Evolutionary conservation across 1,284 basidiomycete species (phyloP), one percentile per base, ranked within the genome.

Genomic region (Sporisorium sorghi): DNA sequence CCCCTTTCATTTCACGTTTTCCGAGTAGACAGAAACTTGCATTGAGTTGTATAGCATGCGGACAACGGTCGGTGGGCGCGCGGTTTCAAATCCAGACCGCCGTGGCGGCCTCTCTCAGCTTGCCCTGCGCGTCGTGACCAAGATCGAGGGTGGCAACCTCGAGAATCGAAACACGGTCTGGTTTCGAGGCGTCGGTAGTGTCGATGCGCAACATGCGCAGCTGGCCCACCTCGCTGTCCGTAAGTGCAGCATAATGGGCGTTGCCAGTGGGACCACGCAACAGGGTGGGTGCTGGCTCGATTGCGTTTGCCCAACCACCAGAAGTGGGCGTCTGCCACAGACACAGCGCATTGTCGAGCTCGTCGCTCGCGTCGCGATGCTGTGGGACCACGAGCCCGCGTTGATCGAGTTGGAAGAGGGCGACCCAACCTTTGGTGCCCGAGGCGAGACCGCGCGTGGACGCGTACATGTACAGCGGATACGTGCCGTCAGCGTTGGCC

Each of bases 231-330:
- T 85, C 85, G 50, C 81, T 84, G 53, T 85, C 84, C 17, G 85
- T 86, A 17, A 86, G 67, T 5, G 78, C 83, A 33, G 85, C 72
- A 46, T 75, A 86, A 9, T 81, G 77, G 0, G 71, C 76, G 0
- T 58, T 35, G 3, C 58, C 72, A 8, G 19, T 52, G 11, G 57
- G 47, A 1, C 71, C 72, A 26, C 62, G 47, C 14, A 79, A 68
- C 1, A 63, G 30, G 10, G 62, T 67, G 19, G 85, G 83, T 30
- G 83, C 83, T 0, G 84, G 81, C 51, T 85, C 82, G 30, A 86
- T 84, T 0, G 85, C 85, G 59, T 86, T 86, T 1, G 86, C 86
- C 85, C 85, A 86, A 2, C 86, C 86, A n/a, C 86, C 86, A 3
- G 74, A 79, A 0, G 85, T 86, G 2, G 82, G 78, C 2, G 85